A percentile compares a stretch with the other conserved stretches of the same genome.
Evolutionary conservation across 768 basidiomycete genomes (phyloP).

Genomic region (Boletus bicolor): DNA sequence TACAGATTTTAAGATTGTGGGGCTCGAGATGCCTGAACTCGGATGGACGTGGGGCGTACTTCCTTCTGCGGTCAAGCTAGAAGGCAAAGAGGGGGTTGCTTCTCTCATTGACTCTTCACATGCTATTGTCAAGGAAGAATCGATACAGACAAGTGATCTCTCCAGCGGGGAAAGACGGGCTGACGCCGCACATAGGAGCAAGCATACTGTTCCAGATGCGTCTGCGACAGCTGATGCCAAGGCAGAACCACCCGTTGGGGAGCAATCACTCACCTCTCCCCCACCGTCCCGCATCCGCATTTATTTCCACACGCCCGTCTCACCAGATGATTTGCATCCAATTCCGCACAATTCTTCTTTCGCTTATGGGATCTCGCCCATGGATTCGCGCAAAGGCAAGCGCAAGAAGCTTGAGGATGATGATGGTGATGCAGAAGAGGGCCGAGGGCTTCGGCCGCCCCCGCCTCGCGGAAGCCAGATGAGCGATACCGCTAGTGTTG

Average conservation of each 20-base stretch:
- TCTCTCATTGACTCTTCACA: constrained; percentile 32
- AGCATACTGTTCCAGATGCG: constrained; percentile 25
- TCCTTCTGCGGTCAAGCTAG: constrained; percentile 37
- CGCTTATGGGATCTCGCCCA: constrained; percentile 38
- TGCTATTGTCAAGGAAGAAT: constrained; percentile 33
- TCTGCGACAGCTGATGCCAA: constrained; percentile 33
- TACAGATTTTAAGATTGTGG: constrained; percentile 97
- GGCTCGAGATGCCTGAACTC: constrained; percentile 78
- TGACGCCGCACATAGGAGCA: constrained; percentile 20
- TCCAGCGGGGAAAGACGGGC: constrained; percentile 16
- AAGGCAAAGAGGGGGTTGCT: constrained; percentile 36
- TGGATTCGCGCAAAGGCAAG: constrained; percentile 74
- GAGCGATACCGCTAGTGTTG: constrained; percentile 56
- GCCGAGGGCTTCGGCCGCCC: constrained; percentile 57
- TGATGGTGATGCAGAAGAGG: constrained; percentile 75
- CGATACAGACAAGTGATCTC: constrained; percentile 22
- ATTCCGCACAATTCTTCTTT: constrained; percentile 59
- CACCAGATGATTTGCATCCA: constrained; percentile 74
- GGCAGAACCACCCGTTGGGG: constrained; percentile 25
- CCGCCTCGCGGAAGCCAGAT: constrained; percentile 43
- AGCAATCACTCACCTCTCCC: constrained; percentile 37
- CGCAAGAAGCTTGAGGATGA: constrained; percentile 89
- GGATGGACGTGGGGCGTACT: constrained; percentile 84
- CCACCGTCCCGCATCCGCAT: constrained; percentile 83
- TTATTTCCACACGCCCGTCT: constrained; percentile 88